Evolutionary conservation across 2,329 filamentous ascomycete genomes (phyloP).

Genomic region (Anthostomella pinea): DNA sequence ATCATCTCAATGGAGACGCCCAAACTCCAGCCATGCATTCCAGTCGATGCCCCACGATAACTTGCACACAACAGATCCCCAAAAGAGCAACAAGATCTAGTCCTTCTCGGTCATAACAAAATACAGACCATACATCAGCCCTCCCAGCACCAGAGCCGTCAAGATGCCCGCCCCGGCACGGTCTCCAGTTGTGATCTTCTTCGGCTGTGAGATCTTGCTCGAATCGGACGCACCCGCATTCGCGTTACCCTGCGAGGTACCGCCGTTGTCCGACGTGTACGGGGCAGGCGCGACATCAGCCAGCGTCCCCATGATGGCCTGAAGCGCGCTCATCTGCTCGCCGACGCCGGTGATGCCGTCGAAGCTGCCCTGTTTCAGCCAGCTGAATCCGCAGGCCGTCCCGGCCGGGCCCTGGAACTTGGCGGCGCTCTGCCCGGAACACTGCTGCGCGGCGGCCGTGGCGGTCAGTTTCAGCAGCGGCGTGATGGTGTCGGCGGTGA

Average conservation of each 20-base stretch:
- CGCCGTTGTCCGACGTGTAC: conserved; percentile 19
- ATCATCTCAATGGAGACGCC: too few relatives aligned
- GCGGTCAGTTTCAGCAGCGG: conserved; percentile 28
- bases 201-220: conserved; percentile 18
- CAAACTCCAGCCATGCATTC: too few relatives aligned
- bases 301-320: conserved; percentile 40
- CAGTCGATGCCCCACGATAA: too few relatives aligned
- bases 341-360: conserved; percentile 52
- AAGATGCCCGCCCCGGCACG: conserved; percentile 29
- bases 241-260: conserved; percentile 26
- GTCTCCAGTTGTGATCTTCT: conserved; percentile 28
- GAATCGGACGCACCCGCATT: conserved; percentile 22
- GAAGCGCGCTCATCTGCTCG: conserved; percentile 54
- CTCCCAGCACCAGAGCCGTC: conserved; percentile 19
- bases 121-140: conserved; percentile 13
- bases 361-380: conserved; percentile 42
- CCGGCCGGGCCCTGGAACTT: conserved; percentile 18
- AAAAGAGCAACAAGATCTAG: too few relatives aligned
- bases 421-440: conserved; percentile 17
- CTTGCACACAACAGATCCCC: too few relatives aligned
- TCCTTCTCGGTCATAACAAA: conserved; percentile 12
- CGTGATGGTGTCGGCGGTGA: conserved; percentile 23
- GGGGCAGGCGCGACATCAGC: too few relatives aligned
- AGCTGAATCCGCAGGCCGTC: conserved; percentile 49
- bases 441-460: conserved; percentile 37